These are phyloP conservation scores for Annona squamosa DNA, from an alignment of 164 flowering plant genomes.

Conservation along the genomic window DNA sequence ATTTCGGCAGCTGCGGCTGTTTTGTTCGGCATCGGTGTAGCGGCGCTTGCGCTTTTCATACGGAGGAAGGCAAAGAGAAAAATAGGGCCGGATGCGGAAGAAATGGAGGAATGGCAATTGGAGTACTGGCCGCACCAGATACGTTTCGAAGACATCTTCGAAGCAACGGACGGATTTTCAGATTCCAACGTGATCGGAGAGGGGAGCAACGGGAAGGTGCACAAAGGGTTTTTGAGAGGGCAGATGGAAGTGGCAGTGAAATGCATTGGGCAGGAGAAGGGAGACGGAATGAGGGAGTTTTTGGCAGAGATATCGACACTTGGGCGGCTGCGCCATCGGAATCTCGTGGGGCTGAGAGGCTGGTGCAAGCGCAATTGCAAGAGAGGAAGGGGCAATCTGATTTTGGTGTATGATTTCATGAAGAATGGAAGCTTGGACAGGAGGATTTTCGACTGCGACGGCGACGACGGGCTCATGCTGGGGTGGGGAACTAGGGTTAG, in stretches of 20 bases:
- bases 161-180: conserved; percentile 33
- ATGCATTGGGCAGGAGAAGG: conserved; percentile 23
- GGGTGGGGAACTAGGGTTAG: conserved; percentile 31
- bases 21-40: not conserved
- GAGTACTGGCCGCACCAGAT: conserved; percentile 53
- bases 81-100: conserved; percentile 16
- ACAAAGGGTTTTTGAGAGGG: conserved; percentile 29
- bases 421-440: conserved; percentile 43
- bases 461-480: conserved; percentile 16
- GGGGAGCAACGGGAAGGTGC: conserved; percentile 47
- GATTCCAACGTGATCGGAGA: conserved; percentile 29
- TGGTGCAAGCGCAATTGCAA: conserved; percentile 26
- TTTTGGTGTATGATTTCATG: conserved; percentile 43
- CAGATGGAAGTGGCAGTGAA: conserved; percentile 38
- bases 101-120: conserved; percentile 42
- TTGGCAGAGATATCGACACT: conserved; percentile 44
- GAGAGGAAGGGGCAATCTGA: conserved; percentile 24
- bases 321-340: conserved; percentile 44
- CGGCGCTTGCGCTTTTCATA: not conserved
- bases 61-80: conserved; percentile 9
- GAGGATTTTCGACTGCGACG: conserved; percentile 25
- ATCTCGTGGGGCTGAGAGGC: conserved; percentile 41
- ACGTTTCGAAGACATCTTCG: conserved; percentile 22
- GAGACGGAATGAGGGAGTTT: conserved; percentile 32
- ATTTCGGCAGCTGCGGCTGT: conserved; percentile 12